Percentiles rank a stretch among this genome's conserved stretches.
Conservation (phyloP, 345 rosid genomes). For the Laguncularia racemosa region DNA sequence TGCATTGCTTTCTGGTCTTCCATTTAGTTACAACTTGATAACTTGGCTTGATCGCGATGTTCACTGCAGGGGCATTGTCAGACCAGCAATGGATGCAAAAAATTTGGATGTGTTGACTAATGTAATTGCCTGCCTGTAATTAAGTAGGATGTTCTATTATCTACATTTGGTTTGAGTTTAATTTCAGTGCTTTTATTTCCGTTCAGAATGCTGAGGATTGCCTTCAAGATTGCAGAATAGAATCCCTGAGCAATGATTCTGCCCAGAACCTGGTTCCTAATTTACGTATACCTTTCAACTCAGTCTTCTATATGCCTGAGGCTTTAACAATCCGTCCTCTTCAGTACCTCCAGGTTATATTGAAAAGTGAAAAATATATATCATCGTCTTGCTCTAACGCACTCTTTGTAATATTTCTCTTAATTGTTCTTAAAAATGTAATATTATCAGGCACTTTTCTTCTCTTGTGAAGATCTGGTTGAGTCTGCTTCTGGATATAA, state of each 20-base stretch:
- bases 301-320: constrained; percentile 74
- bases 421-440: constrained; percentile 2
- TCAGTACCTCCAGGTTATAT: constrained; percentile 58
- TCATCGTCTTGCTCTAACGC: not conserved
- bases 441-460: constrained; percentile 63
- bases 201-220: constrained; percentile 81
- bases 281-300: constrained; percentile 46
- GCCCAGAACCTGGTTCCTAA: constrained; percentile 58
- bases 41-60: not conserved
- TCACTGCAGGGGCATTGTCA: constrained; percentile 69
- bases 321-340: constrained; percentile 74
- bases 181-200: constrained; percentile 11
- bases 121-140: constrained; percentile 27
- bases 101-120: constrained; percentile 44
- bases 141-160: no score
- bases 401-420: not conserved
- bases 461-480: constrained; percentile 61
- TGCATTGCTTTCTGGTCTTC: not conserved
- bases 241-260: constrained; percentile 44
- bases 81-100: constrained; percentile 74
- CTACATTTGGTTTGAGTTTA: constrained; percentile 12
- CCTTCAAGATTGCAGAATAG: constrained; percentile 64
- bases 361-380: not conserved
- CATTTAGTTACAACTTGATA: not conserved
- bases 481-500: constrained; percentile 28